Base-by-base conservation (phyloP, 495 filamentous ascomycete genomes). In the Aspergillus sclerotiicarbonarius region DNA sequence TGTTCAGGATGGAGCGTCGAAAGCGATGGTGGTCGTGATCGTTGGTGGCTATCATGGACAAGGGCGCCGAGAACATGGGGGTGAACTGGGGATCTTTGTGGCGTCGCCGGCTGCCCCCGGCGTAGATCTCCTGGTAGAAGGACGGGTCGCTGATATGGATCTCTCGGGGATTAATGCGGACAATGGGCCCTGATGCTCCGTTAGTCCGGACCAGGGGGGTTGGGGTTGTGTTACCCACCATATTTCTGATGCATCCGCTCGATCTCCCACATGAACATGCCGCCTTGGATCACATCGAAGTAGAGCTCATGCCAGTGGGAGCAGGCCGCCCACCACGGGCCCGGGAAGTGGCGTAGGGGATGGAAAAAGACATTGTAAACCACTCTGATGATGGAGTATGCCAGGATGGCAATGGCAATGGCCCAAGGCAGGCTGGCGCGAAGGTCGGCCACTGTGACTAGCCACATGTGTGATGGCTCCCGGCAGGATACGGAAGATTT, bases 161-260 rank as follows among this genome's bases (percentile, higher is more conserved):
- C 57, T 85, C 80, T 16, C 68, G 29, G 0, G 83, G 82, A 31
- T 65, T 76, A 48, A 85, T 69, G 3, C 82, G 74, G 18, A 84
- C 62, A 53, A 84, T 79, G 2, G 82, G 81, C 0, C 81, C 81
- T 82, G n/a, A 15, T 21, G 29, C 25, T 25, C 25, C 2, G 25
- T 25, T 5, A 45, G 33, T 19, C 0, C 8, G 29, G 41, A 8
- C 21, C 15, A 50, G 25, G 10, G 30, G 21, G 1, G 20, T 6
- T 32, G 12, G 46, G 37, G n/a, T 25, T 46, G 32, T 25, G 25
- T 60, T 10, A 15, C 64, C 54, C 51, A 80, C 78, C 79, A 62
- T 82, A 81, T 62, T 69, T 48, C n/a, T 74, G 31, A 61, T 82
- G 79, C 56, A 80, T 54, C 32, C 67, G 59, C 37, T 71, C 61